phyloP scores from a whole-genome alignment of 805 yeast species.

The Candida succiphila region DNA sequence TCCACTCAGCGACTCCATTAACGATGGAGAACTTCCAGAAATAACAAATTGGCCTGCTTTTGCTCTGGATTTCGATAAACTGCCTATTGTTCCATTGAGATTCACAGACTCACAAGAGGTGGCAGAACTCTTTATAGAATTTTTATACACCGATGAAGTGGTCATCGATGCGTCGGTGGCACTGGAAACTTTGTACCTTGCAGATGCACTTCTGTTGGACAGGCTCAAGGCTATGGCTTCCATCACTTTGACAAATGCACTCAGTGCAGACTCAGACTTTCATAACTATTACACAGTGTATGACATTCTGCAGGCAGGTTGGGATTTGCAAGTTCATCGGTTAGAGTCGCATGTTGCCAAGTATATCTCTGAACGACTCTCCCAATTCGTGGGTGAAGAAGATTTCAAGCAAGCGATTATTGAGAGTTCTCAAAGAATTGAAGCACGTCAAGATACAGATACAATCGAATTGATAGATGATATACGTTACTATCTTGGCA shows the following conservation, averaged over 20 bases:
- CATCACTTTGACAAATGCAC: constrained; percentile 27
- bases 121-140: constrained; percentile 42
- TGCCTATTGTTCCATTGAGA: constrained; percentile 1
- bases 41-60: neutral
- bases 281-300: constrained; percentile 27
- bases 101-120: constrained; percentile 15
- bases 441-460: constrained; percentile 60
- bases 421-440: constrained; percentile 36
- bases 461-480: constrained; percentile 76
- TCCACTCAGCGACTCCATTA: too few species aligned
- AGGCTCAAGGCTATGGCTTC: constrained; percentile 58
- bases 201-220: constrained; percentile 53
- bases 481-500: constrained; percentile 50
- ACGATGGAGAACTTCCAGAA: too few species aligned
- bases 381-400: constrained; percentile 22
- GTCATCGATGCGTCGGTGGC: constrained; percentile 40
- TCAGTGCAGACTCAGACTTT: too few species aligned
- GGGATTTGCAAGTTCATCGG: constrained; percentile 58
- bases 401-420: constrained; percentile 28
- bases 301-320: constrained; percentile 52
- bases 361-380: constrained; percentile 41
- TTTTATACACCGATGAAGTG: constrained; percentile 51
- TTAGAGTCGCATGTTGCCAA: constrained; percentile 56
- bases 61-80: neutral
- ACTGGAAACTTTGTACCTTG: constrained; percentile 45